A percentile compares a stretch with the other conserved stretches of the same genome.
phyloP scores from a whole-genome alignment of 1,284 basidiomycete species.

The Rhodofomes roseus region DNA sequence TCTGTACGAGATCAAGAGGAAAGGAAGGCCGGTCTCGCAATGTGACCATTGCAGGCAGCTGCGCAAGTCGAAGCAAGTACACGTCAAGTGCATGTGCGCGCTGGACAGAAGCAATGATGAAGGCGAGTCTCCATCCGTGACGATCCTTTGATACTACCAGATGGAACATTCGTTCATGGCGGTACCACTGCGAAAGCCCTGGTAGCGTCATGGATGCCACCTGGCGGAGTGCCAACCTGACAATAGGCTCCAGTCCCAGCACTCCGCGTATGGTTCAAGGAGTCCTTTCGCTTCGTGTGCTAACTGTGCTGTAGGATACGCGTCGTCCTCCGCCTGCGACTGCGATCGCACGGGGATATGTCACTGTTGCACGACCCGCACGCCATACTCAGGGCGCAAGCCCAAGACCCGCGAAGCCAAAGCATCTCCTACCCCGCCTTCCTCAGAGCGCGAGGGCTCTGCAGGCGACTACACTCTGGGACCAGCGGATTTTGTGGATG shows the following conservation, averaged over 20 bases:
- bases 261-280: too few species aligned
- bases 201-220: neutral
- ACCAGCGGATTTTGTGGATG: neutral
- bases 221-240: neutral
- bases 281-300: too few species aligned
- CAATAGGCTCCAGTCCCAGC: neutral
- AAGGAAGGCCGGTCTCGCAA: slow-evolving; percentile 70
- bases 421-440: neutral
- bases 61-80: slow-evolving; percentile 67
- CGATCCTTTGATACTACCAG: neutral
- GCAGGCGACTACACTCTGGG: neutral
- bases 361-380: neutral
- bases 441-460: neutral
- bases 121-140: neutral
- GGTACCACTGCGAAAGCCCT: neutral
- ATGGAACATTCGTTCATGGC: neutral
- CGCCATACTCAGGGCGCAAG: neutral
- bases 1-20: slow-evolving; percentile 75
- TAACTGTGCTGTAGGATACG: neutral
- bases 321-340: neutral
- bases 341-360: neutral
- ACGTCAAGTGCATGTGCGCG: slow-evolving; percentile 57
- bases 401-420: neutral
- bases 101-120: neutral
- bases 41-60: slow-evolving; percentile 71